phyloP scores from a whole-genome alignment of 306 rosid species.

The Sicyos baderoa region DNA sequence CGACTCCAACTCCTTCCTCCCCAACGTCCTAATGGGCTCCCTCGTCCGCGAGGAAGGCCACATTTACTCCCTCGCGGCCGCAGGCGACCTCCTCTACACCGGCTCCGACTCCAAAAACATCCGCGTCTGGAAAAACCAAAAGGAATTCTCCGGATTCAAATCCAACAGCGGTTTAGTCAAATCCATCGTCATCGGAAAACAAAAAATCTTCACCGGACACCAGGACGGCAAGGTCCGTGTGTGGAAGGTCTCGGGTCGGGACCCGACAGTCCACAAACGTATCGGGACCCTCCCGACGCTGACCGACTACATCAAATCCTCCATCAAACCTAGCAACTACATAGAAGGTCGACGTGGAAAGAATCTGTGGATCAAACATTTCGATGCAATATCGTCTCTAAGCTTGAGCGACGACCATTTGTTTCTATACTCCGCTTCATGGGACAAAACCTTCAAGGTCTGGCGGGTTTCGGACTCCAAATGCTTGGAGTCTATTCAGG shows the following conservation, averaged over 20 bases:
- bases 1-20: neutral
- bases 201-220: conserved; percentile 67
- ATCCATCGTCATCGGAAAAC: conserved; percentile 47
- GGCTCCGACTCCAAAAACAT: conserved; percentile 91
- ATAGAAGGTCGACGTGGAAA: conserved; percentile 49
- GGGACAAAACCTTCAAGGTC: conserved; percentile 88
- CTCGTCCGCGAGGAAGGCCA: conserved; percentile 84
- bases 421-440: conserved; percentile 66
- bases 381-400: conserved; percentile 67
- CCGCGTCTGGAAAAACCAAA: conserved; percentile 83
- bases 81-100: conserved; percentile 57
- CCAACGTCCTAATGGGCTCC: conserved; percentile 56
- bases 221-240: conserved; percentile 83
- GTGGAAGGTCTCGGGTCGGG: conserved; percentile 48
- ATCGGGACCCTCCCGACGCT: conserved; percentile 63
- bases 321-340: conserved; percentile 68
- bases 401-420: conserved; percentile 53
- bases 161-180: conserved; percentile 73
- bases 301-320: conserved; percentile 47
- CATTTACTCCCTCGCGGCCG: conserved; percentile 71
- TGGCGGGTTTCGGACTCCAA: conserved; percentile 63
- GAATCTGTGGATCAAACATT: conserved; percentile 65
- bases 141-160: conserved; percentile 57
- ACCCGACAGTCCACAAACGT: conserved; percentile 37
- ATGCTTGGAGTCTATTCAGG: conserved; percentile 68